A percentile compares a stretch with the other conserved stretches of the same genome.
Conservation (phyloP, 2,329 filamentous ascomycete species). For the Aspergillus arachidicola region DNA sequence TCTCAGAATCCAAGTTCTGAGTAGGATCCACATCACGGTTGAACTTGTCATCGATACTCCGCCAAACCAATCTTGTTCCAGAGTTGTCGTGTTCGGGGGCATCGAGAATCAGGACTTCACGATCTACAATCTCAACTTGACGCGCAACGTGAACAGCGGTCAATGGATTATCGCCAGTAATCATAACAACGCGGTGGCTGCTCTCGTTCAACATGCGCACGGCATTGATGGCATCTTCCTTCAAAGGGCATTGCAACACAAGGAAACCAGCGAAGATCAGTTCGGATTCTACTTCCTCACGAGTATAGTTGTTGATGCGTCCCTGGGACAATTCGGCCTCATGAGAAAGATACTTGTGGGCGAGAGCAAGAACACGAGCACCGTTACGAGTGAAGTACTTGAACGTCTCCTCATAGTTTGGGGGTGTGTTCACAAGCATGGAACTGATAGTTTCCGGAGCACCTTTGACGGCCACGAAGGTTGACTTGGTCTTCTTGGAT, state of each 20-base stretch:
- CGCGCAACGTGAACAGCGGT: slow-evolving; percentile 94
- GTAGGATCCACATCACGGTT: slow-evolving; percentile 83
- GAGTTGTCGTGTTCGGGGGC: slow-evolving; percentile 86
- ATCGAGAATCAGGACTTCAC: slow-evolving; percentile 91
- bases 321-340: slow-evolving; percentile 80
- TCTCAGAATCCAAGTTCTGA: slow-evolving; percentile 76
- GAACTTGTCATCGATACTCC: slow-evolving; percentile 87
- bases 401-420: slow-evolving; percentile 94
- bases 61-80: slow-evolving; percentile 85
- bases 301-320: slow-evolving; percentile 90
- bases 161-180: slow-evolving; percentile 95
- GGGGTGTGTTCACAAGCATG: slow-evolving; percentile 81
- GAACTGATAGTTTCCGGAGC: slow-evolving; percentile 95
- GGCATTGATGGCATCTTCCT: slow-evolving; percentile 91
- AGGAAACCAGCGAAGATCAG: slow-evolving; percentile 93
- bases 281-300: slow-evolving; percentile 84
- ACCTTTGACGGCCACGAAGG: slow-evolving; percentile 94
- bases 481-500: slow-evolving; percentile 76
- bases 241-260: slow-evolving; percentile 91
- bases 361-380: slow-evolving; percentile 88
- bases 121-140: slow-evolving; percentile 95
- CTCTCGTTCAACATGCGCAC: slow-evolving; percentile 98
- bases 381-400: slow-evolving; percentile 97
- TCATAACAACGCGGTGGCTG: slow-evolving; percentile 98
- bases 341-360: slow-evolving; percentile 84